phyloP scores from a whole-genome alignment of 345 rosid species.

The Firmiana major region DNA sequence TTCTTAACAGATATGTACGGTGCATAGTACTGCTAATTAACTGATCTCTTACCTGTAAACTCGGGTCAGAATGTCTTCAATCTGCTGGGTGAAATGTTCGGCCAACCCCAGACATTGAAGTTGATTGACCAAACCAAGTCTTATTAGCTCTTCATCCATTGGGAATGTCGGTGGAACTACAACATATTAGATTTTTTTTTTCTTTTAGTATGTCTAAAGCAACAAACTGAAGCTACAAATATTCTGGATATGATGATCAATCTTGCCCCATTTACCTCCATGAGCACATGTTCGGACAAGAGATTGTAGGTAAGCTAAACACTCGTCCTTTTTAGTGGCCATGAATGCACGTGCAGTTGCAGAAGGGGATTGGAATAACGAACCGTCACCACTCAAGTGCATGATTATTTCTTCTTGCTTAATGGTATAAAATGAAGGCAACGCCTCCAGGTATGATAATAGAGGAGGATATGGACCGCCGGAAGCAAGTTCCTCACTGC shows the following conservation, averaged over 20 bases:
- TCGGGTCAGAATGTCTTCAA: conserved; percentile 32
- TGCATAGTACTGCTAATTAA: too few relatives aligned
- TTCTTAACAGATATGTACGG: too few relatives aligned
- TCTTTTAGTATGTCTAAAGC: too few relatives aligned
- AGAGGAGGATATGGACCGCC: conserved; percentile 28
- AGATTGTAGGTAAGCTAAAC: conserved; percentile 45
- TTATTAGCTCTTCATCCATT: conserved; percentile 46
- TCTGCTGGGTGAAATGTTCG: conserved; percentile 43
- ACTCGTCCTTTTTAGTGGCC: conserved; percentile 39
- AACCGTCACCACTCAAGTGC: conserved; percentile 38
- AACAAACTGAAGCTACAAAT: not conserved
- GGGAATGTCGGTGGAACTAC: conserved; percentile 43
- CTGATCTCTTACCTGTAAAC: conserved; percentile 33
- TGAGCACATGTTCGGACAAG: conserved; percentile 29
- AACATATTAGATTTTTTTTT: too few relatives aligned
- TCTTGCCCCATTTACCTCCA: conserved; percentile 25
- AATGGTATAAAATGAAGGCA: conserved; percentile 21
- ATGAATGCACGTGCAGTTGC: conserved; percentile 63
- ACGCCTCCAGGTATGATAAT: conserved; percentile 44
- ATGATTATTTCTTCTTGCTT: conserved; percentile 25
- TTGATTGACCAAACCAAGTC: conserved; percentile 46
- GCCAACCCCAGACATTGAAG: conserved; percentile 47
- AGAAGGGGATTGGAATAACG: conserved; percentile 60
- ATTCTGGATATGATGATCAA: too few relatives aligned
- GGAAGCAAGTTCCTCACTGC: conserved; percentile 9